Conservation (phyloP, 2,329 filamentous ascomycete genomes). For the Chaetothyriales sp. region DNA sequence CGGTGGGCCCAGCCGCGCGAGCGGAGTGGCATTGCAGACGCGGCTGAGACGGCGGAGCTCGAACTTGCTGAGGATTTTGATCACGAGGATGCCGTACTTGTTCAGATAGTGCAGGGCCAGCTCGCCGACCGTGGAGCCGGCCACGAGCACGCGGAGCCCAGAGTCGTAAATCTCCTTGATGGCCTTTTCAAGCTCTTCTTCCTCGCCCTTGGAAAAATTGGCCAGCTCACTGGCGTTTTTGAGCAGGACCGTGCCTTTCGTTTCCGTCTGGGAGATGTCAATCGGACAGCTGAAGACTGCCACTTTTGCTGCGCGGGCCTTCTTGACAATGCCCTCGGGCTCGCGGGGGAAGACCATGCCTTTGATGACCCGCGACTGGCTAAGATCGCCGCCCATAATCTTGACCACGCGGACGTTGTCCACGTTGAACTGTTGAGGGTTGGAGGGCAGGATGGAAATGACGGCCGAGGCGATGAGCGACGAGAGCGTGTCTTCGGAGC, state of each 20-base stretch:
- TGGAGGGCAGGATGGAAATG: constrained; percentile 85
- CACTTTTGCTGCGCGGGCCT: constrained; percentile 84
- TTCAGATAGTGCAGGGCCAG: constrained; percentile 96
- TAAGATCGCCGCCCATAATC: constrained; percentile 94
- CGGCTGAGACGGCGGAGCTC: constrained; percentile 89
- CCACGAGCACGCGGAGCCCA: constrained; percentile 79
- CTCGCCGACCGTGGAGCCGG: constrained; percentile 87
- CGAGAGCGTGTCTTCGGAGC: constrained; percentile 78
- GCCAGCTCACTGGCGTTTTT: constrained; percentile 99
- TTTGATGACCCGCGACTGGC: constrained; percentile 87
- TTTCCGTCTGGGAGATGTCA: constrained; percentile 92
- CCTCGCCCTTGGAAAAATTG: constrained; percentile 95
- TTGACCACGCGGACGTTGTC: constrained; percentile 98
- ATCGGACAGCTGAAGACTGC: constrained; percentile 93
- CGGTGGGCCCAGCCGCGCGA: constrained; percentile 85
- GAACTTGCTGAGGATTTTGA: constrained; percentile 97
- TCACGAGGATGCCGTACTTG: constrained; percentile 86
- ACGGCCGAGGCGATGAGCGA: constrained; percentile 72
- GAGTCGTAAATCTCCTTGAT: constrained; percentile 96
- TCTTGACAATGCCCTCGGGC: constrained; percentile 85
- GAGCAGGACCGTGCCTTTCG: constrained; percentile 91
- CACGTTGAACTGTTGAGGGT: constrained; percentile 91
- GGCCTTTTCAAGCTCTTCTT: constrained; percentile 72
- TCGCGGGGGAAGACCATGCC: constrained; percentile 97
- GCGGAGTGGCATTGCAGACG: constrained; percentile 89